These are phyloP conservation scores for Trichomonascus vanleenenianus DNA, from an alignment of 805 yeast genomes.

Conservation along the genomic window DNA sequence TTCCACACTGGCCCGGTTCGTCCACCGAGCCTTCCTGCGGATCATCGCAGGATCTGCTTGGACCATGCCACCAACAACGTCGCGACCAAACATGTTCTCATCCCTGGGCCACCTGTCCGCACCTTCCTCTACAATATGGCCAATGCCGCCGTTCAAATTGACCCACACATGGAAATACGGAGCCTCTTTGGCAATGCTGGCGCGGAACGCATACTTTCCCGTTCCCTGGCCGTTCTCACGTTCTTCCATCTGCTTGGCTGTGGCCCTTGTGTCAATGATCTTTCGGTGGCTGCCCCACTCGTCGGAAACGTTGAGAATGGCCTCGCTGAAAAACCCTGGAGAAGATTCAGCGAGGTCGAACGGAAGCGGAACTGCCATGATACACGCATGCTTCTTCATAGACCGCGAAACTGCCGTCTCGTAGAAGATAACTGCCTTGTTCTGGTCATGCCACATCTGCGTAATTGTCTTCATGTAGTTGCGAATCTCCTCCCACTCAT, in stretches of 20 bases:
- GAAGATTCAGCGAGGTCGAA: slow-evolving; percentile 25
- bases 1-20: no score
- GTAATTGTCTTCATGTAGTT: slow-evolving; percentile 37
- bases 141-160: slow-evolving; percentile 39
- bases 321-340: slow-evolving; percentile 37
- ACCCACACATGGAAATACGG: slow-evolving; percentile 48
- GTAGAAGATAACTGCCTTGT: slow-evolving; percentile 37
- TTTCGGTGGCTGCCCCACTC: slow-evolving; percentile 35
- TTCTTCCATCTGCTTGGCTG: slow-evolving; percentile 12
- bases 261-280: slow-evolving; percentile 33
- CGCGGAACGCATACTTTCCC: slow-evolving; percentile 23
- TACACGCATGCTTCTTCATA: slow-evolving; percentile 32
- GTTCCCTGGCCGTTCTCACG: slow-evolving; percentile 11
- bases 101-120: slow-evolving; percentile 37
- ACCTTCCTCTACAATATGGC: slow-evolving; percentile 40
- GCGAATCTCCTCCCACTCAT: slow-evolving; percentile 38
- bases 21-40: slow-evolving; percentile 29
- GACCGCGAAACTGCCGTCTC: slow-evolving; percentile 33
- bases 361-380: slow-evolving; percentile 40
- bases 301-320: slow-evolving; percentile 31
- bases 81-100: slow-evolving; percentile 37
- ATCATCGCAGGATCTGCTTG: slow-evolving; percentile 32
- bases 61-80: slow-evolving; percentile 40
- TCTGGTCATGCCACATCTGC: slow-evolving; percentile 32
- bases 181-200: slow-evolving; percentile 38